Conservation (phyloP, 805 yeast genomes). For the Schwanniomyces yamadae region DNA sequence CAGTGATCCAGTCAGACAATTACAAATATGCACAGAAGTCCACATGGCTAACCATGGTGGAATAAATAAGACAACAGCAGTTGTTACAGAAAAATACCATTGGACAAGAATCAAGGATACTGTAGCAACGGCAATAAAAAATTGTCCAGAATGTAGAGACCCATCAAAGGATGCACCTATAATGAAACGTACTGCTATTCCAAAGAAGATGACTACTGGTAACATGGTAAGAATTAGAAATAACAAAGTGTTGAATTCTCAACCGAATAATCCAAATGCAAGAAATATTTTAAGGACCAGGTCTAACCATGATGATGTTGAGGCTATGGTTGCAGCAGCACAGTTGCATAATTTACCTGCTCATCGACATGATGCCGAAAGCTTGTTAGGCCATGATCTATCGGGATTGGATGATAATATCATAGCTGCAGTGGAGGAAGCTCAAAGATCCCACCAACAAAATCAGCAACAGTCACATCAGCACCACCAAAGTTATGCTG, state of each 20-base stretch:
- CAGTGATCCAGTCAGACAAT: conserved; percentile 69
- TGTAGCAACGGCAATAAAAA: conserved; percentile 72
- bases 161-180: conserved; percentile 21
- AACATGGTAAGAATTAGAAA: conserved; percentile 10
- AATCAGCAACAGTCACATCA: conserved; percentile 18
- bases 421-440: conserved; percentile 62
- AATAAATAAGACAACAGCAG: conserved; percentile 80
- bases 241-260: conserved; percentile 15
- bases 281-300: conserved; percentile 19
- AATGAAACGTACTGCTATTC: conserved; percentile 13
- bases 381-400: conserved; percentile 40
- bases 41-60: conserved; percentile 80
- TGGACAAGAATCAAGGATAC: conserved; percentile 92
- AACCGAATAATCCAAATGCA: conserved; percentile 21
- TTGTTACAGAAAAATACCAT: conserved; percentile 76
- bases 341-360: conserved; percentile 24
- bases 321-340: conserved; percentile 33
- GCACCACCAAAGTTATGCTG: conserved; percentile 19
- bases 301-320: conserved; percentile 26
- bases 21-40: conserved; percentile 66
- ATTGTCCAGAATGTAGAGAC: conserved; percentile 74
- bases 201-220: conserved; percentile 18
- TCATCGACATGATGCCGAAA: conserved; percentile 27
- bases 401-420: conserved; percentile 46
- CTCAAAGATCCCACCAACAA: conserved; percentile 39